Evolutionary conservation across 192 early-diverging fungal species (phyloP), one percentile per base, ranked within the genome.

Genomic region (Linderina pennispora): DNA sequence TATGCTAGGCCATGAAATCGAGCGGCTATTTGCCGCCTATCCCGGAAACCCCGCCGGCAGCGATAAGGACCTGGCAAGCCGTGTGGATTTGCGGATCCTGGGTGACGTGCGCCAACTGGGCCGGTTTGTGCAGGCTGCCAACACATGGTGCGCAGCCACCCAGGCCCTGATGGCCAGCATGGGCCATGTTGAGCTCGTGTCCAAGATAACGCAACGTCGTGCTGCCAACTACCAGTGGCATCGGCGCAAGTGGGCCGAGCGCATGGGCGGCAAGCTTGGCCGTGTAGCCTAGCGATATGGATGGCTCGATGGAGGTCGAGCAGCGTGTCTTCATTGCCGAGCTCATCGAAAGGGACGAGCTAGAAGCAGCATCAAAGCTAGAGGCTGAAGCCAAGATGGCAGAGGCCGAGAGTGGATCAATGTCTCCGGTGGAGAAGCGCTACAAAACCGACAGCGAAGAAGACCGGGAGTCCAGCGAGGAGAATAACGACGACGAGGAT

Each of bases 21-120:
- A 60, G 45, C 56, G 49, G 17, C 43, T 65, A 14, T 36, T 65
- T 14, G 43, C 50, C 9, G 11, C 41, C 8, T 54, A 45, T 10
- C 34, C 22, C 18, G 47, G 44, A 14, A 28, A 11, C 15, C 37
- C 32, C 2, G 35, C 28, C 21, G n/a, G 23, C n/a, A 37, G 17
- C 18, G 21, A 14, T 37, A n/a, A n/a, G n/a, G n/a, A n/a, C n/a
- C n/a, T n/a, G n/a, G n/a, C n/a, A n/a, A n/a, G n/a, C n/a, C n/a
- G n/a, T n/a, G n/a, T n/a, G n/a, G n/a, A n/a, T n/a, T 18, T 60
- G 32, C 58, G 53, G 24, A 61, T 61, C 21, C 26, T 73, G 18
- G 62, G 58, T 0, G 69, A 65, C 23, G 55, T 65, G n/a, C 62
- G 62, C 8, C 69, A 73, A 46, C 62, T 73, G 9, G 41, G 54